phyloP scores from a whole-genome alignment of 2,329 filamentous ascomycete species.

The Coleophoma crateriformis region DNA sequence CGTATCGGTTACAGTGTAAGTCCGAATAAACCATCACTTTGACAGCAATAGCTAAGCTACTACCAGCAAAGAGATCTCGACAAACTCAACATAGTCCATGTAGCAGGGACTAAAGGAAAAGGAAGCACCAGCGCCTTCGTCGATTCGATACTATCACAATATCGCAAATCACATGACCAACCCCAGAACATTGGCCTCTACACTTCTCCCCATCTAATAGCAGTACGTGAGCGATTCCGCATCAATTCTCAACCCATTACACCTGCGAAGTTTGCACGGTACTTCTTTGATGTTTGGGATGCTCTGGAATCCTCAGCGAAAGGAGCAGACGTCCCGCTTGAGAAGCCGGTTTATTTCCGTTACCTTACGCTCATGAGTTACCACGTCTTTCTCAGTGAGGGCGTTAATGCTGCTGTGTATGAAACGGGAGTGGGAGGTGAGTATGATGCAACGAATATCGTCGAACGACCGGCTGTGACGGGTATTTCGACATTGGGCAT shows the following conservation, averaged over 20 bases:
- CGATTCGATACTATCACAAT: slow-evolving; percentile 53
- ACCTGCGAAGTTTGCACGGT: slow-evolving; percentile 52
- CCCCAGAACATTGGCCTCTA: slow-evolving; percentile 49
- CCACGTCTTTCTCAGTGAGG: slow-evolving; percentile 58
- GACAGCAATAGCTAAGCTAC: not conserved
- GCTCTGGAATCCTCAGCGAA: slow-evolving; percentile 34
- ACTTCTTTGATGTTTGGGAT: slow-evolving; percentile 67
- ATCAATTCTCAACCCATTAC: slow-evolving; percentile 54
- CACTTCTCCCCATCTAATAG: slow-evolving; percentile 64
- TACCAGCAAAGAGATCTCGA: slow-evolving; percentile 33
- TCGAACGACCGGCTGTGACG: slow-evolving; percentile 47
- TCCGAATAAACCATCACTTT: not conserved
- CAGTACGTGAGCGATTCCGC: slow-evolving; percentile 62
- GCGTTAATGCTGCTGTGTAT: slow-evolving; percentile 55
- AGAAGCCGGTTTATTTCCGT: slow-evolving; percentile 38
- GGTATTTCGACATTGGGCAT: slow-evolving; percentile 60
- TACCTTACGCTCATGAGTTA: slow-evolving; percentile 59
- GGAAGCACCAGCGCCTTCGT: slow-evolving; percentile 67
- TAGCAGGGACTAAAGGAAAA: slow-evolving; percentile 74
- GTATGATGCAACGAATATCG: slow-evolving; percentile 62
- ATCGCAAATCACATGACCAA: slow-evolving; percentile 29
- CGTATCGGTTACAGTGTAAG: slow-evolving; percentile 69
- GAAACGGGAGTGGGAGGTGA: slow-evolving; percentile 65
- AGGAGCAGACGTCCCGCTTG: slow-evolving; percentile 19
- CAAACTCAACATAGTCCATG: slow-evolving; percentile 61